Conservation (phyloP, 768 basidiomycete species). For the Myochromella boudieri region DNA sequence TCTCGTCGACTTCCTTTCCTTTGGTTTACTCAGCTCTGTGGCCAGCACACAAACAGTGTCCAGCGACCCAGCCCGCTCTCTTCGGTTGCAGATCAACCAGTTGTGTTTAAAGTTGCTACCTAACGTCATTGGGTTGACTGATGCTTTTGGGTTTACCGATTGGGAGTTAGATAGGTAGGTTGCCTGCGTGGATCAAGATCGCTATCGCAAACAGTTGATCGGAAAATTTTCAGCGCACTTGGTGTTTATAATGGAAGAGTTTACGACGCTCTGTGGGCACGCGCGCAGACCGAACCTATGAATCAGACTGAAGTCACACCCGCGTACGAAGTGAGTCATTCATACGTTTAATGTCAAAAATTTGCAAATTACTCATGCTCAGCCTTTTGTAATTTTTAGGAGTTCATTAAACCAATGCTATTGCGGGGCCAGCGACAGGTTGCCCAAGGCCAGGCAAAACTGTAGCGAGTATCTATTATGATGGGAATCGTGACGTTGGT, state of each 20-base stretch:
- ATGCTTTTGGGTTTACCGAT: slow-evolving; percentile 74
- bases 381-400: slow-evolving; percentile 27
- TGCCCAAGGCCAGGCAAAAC: too few relatives aligned
- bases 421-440: slow-evolving; percentile 43
- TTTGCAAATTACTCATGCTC: not conserved
- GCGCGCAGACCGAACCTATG: slow-evolving; percentile 58
- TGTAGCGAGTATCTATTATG: too few relatives aligned
- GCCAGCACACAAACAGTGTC: slow-evolving; percentile 15
- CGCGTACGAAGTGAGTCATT: slow-evolving; percentile 52
- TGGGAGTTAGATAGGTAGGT: slow-evolving; percentile 70
- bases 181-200: not conserved
- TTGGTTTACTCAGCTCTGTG: slow-evolving; percentile 38
- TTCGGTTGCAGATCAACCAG: slow-evolving; percentile 50
- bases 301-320: slow-evolving; percentile 50
- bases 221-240: slow-evolving; percentile 42
- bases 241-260: slow-evolving; percentile 64
- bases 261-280: slow-evolving; percentile 66
- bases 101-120: slow-evolving; percentile 56
- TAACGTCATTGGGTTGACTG: slow-evolving; percentile 65
- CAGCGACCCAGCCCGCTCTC: slow-evolving; percentile 42
- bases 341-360: not conserved
- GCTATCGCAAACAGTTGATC: not conserved
- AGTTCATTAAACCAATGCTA: slow-evolving; percentile 54
- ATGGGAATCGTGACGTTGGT: too few relatives aligned
- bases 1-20: slow-evolving; percentile 60